Conservation (phyloP, 179 eudicot genomes). For the Actinidia arguta region DNA sequence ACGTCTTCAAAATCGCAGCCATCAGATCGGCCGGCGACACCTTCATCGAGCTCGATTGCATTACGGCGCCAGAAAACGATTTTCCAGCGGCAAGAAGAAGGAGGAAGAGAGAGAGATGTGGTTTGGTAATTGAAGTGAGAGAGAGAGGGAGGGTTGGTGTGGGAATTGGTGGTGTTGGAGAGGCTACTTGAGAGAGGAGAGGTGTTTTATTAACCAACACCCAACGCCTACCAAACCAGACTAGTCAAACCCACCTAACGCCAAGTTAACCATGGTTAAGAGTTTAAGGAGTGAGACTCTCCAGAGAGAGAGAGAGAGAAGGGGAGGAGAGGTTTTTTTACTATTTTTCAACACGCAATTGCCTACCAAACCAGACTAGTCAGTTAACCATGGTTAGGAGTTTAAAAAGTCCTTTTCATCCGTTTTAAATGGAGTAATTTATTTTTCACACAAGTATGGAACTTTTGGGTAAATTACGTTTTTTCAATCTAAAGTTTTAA, state of each 20-base stretch:
- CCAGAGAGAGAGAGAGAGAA: no score
- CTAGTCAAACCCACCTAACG: slow-evolving; percentile 23
- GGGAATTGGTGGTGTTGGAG: slow-evolving; percentile 27
- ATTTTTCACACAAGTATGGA: no score
- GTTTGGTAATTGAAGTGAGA: neutral
- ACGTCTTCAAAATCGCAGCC: slow-evolving; percentile 57
- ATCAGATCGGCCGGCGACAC: slow-evolving; percentile 78
- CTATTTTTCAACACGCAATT: no score
- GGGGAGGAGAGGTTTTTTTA: no score
- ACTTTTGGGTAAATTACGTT: no score
- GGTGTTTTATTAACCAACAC: slow-evolving; percentile 4
- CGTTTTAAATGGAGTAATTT: no score
- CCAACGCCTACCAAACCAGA: slow-evolving; percentile 31
- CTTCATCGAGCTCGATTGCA: slow-evolving; percentile 70
- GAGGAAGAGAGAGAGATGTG: neutral
- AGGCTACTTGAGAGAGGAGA: slow-evolving; percentile 6
- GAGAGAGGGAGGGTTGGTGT: neutral
- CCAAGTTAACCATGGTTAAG: slow-evolving; percentile 27
- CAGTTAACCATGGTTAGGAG: no score
- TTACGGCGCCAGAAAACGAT: slow-evolving; percentile 2
- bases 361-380: no score
- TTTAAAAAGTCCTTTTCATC: no score
- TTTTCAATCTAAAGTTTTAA: no score
- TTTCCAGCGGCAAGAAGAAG: neutral
- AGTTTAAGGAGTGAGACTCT: no score